Evolutionary conservation across 805 yeast genomes (phyloP), one percentile per base, ranked within the genome.

Genomic region (Cyberlindnera subsufficiens): DNA sequence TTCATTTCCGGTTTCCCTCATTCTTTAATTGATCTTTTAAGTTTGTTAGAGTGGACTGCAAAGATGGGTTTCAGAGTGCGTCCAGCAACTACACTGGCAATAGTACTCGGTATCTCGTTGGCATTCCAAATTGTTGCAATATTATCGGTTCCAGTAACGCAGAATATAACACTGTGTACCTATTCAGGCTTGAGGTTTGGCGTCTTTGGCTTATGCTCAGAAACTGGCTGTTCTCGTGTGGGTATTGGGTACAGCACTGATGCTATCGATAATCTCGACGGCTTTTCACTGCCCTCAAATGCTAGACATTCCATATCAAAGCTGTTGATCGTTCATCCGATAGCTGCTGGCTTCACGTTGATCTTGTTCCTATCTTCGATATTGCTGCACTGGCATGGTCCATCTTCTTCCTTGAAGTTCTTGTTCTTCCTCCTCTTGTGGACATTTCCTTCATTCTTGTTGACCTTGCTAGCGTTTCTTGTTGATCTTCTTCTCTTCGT

Each of bases 401-500:
- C 63, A 42, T 64, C 55, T 44, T 63, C 42, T 40, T 70, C 59
- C 29, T 55, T 75, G 5, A 56, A 61, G 32, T 75, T 68, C 44
- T 64, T 84, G 38, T 67, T 81, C 43, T 52, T 73, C 16, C 61
- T 80, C 51, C 69, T 84, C 31, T 52, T 82, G 3, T 68, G 84
- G 62, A 72, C 88, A 2, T 58, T 86, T 35, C 80, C 88, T 2
- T 70, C 88, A 0, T 87, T 89, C 53, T 57, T 90, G 43, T 68
- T 84, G 34, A 68, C 86, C 1, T 63, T 90, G 38, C 67, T 91
- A 40, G 81, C 90, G 6, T 86, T 91, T 50, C 65, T 90, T 45
- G 87, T 87, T 3, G 98, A 91, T 59, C 75, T 90, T 32, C 61
- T 90, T 33, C 61, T 91, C 39, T 91, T 91, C 54, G 73, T 82